Evolutionary conservation across 495 filamentous ascomycete genomes (phyloP).

Genomic region (Endocarpon pusillum): DNA sequence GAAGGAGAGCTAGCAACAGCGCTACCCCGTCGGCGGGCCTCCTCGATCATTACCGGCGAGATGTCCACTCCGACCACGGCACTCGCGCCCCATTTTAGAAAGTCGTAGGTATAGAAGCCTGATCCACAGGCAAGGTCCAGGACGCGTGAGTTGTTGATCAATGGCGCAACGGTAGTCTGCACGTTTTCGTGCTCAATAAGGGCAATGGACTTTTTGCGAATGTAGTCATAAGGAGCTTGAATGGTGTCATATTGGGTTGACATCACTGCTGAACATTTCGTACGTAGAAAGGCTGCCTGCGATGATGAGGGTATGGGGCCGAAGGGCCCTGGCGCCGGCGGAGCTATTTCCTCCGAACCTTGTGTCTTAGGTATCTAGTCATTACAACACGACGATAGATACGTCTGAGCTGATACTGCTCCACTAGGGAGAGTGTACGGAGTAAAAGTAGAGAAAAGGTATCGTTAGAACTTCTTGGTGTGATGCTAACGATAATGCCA

Average conservation of each 20-base stretch:
- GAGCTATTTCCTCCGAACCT: background rate
- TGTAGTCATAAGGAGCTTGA: constrained; percentile 1
- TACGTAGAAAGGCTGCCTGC: background rate
- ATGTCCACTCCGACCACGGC: constrained; percentile 18
- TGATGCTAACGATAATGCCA: too few relatives aligned
- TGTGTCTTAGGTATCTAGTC: background rate
- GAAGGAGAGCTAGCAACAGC: background rate
- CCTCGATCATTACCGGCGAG: constrained; percentile 15
- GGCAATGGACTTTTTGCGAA: background rate
- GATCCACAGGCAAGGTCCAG: constrained; percentile 1
- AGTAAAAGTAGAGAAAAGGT: too few relatives aligned
- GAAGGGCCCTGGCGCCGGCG: background rate
- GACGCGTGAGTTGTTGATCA: background rate
- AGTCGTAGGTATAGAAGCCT: constrained; percentile 2
- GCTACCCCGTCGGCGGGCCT: constrained; percentile 3
- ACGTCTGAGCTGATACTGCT: too few relatives aligned
- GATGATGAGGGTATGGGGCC: background rate
- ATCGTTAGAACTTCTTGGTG: too few relatives aligned
- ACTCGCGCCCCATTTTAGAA: constrained; percentile 14
- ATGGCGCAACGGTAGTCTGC: background rate
- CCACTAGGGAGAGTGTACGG: too few relatives aligned
- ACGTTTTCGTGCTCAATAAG: background rate
- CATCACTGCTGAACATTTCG: background rate
- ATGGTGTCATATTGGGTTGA: constrained; percentile 1
- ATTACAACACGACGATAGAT: too few relatives aligned